phyloP scores from a whole-genome alignment of 2,329 filamentous ascomycete species.

The Arthrobotrys musiformis region DNA sequence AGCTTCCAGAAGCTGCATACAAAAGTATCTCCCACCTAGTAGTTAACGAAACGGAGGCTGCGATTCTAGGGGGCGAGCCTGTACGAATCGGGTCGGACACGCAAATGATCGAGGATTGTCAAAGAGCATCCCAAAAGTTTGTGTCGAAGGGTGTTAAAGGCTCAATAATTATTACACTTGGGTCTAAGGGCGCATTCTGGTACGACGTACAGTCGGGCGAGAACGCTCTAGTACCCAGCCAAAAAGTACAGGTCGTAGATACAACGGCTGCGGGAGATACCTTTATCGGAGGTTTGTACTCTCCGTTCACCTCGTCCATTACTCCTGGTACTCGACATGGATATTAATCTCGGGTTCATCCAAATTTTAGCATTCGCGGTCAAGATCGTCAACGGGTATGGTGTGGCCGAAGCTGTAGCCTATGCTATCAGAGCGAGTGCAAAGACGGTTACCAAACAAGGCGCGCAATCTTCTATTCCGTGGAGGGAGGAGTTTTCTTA shows the following conservation, averaged over 20 bases:
- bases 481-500: slow-evolving; percentile 69
- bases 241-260: slow-evolving; percentile 82
- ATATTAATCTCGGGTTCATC: background rate
- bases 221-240: slow-evolving; percentile 70
- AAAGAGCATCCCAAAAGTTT: slow-evolving; percentile 68
- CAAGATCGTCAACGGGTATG: slow-evolving; percentile 70
- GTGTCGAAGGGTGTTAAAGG: slow-evolving; percentile 76
- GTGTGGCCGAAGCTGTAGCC: slow-evolving; percentile 70
- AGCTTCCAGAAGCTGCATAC: slow-evolving; percentile 75
- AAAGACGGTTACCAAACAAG: slow-evolving; percentile 73
- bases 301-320: background rate
- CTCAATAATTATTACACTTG: slow-evolving; percentile 81
- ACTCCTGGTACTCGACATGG: background rate
- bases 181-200: slow-evolving; percentile 80
- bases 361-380: slow-evolving; percentile 75
- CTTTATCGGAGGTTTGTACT: slow-evolving; percentile 74
- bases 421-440: slow-evolving; percentile 73
- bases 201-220: slow-evolving; percentile 65
- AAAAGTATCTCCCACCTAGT: slow-evolving; percentile 78
- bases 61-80: slow-evolving; percentile 65
- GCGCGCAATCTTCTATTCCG: slow-evolving; percentile 75
- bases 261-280: slow-evolving; percentile 96
- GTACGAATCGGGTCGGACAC: slow-evolving; percentile 26
- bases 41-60: slow-evolving; percentile 90
- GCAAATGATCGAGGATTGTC: slow-evolving; percentile 30